Percentiles rank a stretch among this genome's conserved stretches.
Conservation (phyloP, 495 filamentous ascomycete species). For the Penicillium odoratum region DNA sequence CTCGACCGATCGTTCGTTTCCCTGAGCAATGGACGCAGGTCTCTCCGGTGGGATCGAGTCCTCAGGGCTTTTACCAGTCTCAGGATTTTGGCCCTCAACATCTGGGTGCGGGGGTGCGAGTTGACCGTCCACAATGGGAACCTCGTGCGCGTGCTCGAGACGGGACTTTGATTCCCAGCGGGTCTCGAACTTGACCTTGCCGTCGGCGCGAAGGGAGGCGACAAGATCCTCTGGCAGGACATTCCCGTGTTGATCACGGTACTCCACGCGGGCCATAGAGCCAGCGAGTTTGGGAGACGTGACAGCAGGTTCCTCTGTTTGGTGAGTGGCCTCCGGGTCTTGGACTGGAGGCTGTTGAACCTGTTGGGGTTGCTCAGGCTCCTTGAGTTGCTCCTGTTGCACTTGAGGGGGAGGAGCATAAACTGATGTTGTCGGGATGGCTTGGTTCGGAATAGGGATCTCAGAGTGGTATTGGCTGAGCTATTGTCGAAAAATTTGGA, state of each 20-base stretch:
- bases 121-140: conserved; percentile 65
- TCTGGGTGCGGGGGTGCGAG: conserved; percentile 83
- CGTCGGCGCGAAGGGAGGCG: conserved; percentile 66
- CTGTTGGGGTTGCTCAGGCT: not conserved
- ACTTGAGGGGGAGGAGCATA: conserved; percentile 11
- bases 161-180: conserved; percentile 89
- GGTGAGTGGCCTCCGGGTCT: not conserved
- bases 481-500: conserved; percentile 24
- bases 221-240: conserved; percentile 82
- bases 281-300: conserved; percentile 59
- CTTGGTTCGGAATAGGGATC: conserved; percentile 16
- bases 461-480: conserved; percentile 45
- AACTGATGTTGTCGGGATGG: conserved; percentile 29
- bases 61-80: conserved; percentile 51
- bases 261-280: conserved; percentile 85
- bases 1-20: conserved; percentile 61
- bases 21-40: conserved; percentile 54
- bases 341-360: not conserved
- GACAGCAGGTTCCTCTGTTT: conserved; percentile 36
- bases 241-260: conserved; percentile 92
- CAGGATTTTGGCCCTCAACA: conserved; percentile 69
- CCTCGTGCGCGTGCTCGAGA: conserved; percentile 38
- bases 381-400: conserved; percentile 1
- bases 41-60: conserved; percentile 41
- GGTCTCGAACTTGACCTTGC: conserved; percentile 93